Evolutionary conservation across 306 rosid genomes (phyloP).

Genomic region (Lathyrus tuberosus): DNA sequence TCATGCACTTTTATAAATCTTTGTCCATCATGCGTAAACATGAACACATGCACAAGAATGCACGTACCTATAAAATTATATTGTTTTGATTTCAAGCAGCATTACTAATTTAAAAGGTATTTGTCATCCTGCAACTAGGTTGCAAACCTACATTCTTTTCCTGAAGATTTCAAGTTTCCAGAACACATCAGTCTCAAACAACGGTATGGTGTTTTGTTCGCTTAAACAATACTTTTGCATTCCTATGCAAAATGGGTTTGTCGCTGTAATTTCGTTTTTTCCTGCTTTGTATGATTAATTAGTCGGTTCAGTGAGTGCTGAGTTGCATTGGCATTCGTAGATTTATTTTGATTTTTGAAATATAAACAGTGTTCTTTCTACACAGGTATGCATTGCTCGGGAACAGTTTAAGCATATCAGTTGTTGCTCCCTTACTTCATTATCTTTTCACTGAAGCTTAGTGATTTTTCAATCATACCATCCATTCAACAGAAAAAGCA

Average conservation of each 20-base stretch:
- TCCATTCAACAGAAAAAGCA: conserved; percentile 34
- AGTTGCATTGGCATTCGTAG: conserved; percentile 2
- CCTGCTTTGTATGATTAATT: not conserved
- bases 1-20: conserved; percentile 12
- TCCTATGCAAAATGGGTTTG: not conserved
- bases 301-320: not conserved
- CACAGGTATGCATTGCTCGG: conserved; percentile 87
- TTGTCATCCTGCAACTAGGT: conserved; percentile 54
- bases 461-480: conserved; percentile 31
- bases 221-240: not conserved
- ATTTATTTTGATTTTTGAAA: not conserved
- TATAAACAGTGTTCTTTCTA: conserved; percentile 22
- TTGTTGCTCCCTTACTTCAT: conserved; percentile 76
- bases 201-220: conserved; percentile 52
- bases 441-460: conserved; percentile 65
- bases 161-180: conserved; percentile 80
- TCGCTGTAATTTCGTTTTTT: not conserved
- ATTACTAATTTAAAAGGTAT: conserved; percentile 33
- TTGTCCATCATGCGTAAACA: not conserved
- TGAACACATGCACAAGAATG: conserved; percentile 15
- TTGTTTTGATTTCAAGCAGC: conserved; percentile 27
- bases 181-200: conserved; percentile 78
- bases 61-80: not conserved
- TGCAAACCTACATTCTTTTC: conserved; percentile 85
- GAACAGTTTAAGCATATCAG: conserved; percentile 84